Conservation (phyloP, 1,284 basidiomycete species). For the Pholiota adiposa region DNA sequence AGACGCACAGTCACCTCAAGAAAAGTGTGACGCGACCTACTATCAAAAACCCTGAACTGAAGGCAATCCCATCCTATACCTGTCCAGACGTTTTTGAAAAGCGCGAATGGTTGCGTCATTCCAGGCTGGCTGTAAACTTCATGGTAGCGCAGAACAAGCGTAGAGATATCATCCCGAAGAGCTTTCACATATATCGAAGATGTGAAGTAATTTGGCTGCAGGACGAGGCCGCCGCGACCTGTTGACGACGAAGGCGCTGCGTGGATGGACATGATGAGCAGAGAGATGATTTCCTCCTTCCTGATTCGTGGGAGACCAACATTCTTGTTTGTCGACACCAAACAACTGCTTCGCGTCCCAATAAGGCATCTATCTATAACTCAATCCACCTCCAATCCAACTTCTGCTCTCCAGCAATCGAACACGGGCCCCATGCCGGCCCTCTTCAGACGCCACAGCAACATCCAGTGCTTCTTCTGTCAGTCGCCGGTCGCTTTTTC, state of each 20-base stretch:
- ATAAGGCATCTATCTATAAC: neutral
- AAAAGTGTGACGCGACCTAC: slow-evolving; percentile 62
- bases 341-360: slow-evolving; percentile 15
- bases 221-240: slow-evolving; percentile 56
- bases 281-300: neutral
- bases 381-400: neutral
- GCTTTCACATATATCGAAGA: slow-evolving; percentile 70
- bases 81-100: slow-evolving; percentile 74
- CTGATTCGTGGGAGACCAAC: neutral
- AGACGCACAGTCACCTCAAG: slow-evolving; percentile 59
- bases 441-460: slow-evolving; percentile 42
- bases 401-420: neutral
- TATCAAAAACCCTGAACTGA: slow-evolving; percentile 72
- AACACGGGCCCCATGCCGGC: slow-evolving; percentile 34
- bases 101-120: slow-evolving; percentile 53
- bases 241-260: slow-evolving; percentile 38
- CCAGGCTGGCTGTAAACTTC: slow-evolving; percentile 41
- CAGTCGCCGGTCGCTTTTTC: slow-evolving; percentile 49
- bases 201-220: slow-evolving; percentile 78
- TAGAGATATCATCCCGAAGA: slow-evolving; percentile 65
- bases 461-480: slow-evolving; percentile 71
- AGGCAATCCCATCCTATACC: slow-evolving; percentile 72
- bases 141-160: slow-evolving; percentile 52
- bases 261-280: slow-evolving; percentile 27
- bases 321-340: slow-evolving; percentile 15